Conservation (phyloP, 1,284 basidiomycete genomes). For the Laetiporus sulphureus region DNA sequence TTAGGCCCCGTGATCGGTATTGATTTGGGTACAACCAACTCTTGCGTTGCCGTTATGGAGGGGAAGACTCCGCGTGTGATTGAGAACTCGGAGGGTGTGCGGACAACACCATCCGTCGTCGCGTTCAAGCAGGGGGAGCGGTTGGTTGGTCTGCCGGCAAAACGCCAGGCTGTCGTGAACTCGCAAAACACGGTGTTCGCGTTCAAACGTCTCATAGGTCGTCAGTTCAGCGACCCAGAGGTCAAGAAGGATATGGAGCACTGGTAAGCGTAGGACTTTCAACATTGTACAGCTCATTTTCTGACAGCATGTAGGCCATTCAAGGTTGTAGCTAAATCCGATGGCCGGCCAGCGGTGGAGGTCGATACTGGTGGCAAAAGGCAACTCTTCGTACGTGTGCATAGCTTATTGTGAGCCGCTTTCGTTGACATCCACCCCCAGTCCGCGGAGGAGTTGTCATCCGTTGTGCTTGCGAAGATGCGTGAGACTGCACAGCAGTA, state of each 20-base stretch:
- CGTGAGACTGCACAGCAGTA: conserved; percentile 91
- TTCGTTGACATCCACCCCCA: too few species aligned
- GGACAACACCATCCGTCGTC: conserved; percentile 97
- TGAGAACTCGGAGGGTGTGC: conserved; percentile 96
- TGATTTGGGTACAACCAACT: conserved; percentile 86
- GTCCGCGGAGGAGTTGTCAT: conserved; percentile 81
- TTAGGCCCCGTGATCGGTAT: conserved; percentile 78
- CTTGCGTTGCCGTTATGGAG: conserved; percentile 94
- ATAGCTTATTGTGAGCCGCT: too few species aligned
- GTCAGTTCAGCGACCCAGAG: conserved; percentile 90
- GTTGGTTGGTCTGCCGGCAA: conserved; percentile 92
- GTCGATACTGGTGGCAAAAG: conserved; percentile 74
- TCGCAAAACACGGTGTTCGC: conserved; percentile 91
- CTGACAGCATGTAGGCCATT: conserved; percentile 56
- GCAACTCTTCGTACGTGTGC: conserved; percentile 53
- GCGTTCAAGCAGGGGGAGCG: conserved; percentile 96
- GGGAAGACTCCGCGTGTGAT: conserved; percentile 92
- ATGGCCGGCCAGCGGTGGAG: conserved; percentile 69
- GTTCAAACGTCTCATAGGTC: conserved; percentile 96
- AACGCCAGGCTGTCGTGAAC: conserved; percentile 97
- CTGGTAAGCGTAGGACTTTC: conserved; percentile 41
- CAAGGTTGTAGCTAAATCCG: conserved; percentile 67
- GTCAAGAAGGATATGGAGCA: conserved; percentile 87
- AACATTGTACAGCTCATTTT: neutral
- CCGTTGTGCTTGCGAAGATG: conserved; percentile 90